These are phyloP conservation scores for Fraxinus nigra DNA, from an alignment of 305 asterid genomes.

Conservation along the genomic window DNA sequence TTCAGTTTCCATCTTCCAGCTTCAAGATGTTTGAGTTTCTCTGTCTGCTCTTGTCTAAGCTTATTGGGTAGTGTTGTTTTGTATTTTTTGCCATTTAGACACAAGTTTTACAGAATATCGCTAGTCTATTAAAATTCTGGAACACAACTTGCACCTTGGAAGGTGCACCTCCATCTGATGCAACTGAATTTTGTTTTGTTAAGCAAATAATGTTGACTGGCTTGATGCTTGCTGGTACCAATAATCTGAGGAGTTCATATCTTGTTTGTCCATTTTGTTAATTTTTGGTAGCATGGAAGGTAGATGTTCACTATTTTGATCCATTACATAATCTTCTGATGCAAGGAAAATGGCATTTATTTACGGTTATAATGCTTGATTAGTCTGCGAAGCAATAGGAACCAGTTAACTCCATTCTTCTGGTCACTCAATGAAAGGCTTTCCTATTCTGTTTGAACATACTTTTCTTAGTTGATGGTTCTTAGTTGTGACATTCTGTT, in stretches of 20 bases:
- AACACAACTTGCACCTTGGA: neutral
- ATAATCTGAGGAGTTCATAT: neutral
- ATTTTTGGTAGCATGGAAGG: neutral
- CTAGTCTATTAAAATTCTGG: neutral
- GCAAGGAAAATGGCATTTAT: neutral
- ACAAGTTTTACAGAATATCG: neutral
- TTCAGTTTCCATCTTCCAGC: neutral
- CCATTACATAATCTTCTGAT: neutral
- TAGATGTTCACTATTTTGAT: neutral
- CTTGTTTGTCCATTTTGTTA: neutral
- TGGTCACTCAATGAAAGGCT: neutral
- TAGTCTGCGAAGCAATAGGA: slow-evolving; percentile 11
- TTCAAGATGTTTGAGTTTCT: neutral
- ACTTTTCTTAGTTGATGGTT: neutral
- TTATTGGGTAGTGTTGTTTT: neutral
- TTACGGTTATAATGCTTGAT: neutral
- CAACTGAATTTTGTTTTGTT: neutral
- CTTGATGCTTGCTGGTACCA: neutral
- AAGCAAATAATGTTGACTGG: neutral
- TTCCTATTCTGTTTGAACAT: slow-evolving; percentile 7
- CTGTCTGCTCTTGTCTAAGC: neutral
- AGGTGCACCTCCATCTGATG: neutral
- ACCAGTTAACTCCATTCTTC: neutral
- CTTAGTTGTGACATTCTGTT: slow-evolving; percentile 1
- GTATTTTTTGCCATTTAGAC: neutral